Evolutionary conservation across 768 basidiomycete species (phyloP).

Genomic region (Termitomyces sp.): DNA sequence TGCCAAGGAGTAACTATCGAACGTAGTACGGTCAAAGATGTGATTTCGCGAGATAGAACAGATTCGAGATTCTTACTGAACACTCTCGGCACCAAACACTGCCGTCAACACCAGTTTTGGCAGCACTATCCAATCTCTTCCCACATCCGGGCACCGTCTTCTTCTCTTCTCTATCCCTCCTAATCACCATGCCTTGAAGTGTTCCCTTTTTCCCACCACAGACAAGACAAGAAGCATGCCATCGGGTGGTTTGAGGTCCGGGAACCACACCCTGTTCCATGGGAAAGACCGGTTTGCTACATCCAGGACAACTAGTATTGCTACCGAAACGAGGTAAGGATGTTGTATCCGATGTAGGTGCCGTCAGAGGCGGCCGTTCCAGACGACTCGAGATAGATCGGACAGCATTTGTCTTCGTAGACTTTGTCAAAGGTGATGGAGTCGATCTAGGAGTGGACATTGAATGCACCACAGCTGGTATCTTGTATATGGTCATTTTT

Average conservation of each 20-base stretch:
- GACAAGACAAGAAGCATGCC: conserved; percentile 74
- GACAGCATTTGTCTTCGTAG: conserved; percentile 14
- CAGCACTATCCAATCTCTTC: conserved; percentile 78
- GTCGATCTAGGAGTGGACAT: conserved; percentile 2
- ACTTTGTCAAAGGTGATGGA: conserved; percentile 5
- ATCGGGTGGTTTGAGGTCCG: conserved; percentile 75
- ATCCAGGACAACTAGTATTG: conserved; percentile 66
- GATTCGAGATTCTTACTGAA: conserved; percentile 40
- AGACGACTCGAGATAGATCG: conserved; percentile 31
- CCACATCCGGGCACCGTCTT: conserved; percentile 72
- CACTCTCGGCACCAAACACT: conserved; percentile 85
- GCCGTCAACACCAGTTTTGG: conserved; percentile 64
- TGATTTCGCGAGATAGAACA: not conserved
- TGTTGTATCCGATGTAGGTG: conserved; percentile 19
- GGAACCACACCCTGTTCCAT: conserved; percentile 87
- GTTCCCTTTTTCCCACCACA: conserved; percentile 71
- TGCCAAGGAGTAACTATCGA: conserved; percentile 48
- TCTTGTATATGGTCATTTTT: conserved; percentile 33
- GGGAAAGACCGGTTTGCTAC: conserved; percentile 62
- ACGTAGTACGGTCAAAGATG: not conserved
- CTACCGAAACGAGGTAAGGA: conserved; percentile 54
- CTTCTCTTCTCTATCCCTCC: conserved; percentile 36
- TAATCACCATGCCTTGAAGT: conserved; percentile 25
- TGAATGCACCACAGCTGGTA: conserved; percentile 18
- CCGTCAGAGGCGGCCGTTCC: conserved; percentile 32